Percentiles rank a stretch among this genome's conserved stretches.
Evolutionary conservation across 2,329 filamentous ascomycete genomes (phyloP).

Genomic region (Mycosphaerella sp.): DNA sequence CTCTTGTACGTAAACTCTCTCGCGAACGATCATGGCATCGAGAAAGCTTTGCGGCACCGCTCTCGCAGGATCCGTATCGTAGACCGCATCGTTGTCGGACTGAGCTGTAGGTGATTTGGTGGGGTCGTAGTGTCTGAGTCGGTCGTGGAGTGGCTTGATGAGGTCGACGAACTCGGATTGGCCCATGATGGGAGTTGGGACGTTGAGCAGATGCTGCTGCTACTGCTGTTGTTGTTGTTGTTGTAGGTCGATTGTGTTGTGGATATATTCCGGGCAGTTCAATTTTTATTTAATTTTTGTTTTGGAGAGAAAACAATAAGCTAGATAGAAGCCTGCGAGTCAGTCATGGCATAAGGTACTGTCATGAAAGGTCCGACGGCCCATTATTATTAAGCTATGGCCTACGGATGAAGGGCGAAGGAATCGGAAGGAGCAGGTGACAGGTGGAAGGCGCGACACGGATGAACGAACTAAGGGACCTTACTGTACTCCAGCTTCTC

Average conservation of each 20-base stretch:
- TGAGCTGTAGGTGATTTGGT: constrained; percentile 26
- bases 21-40: constrained; percentile 53
- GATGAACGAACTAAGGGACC: no score
- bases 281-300: no score
- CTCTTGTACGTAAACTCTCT: constrained; percentile 53
- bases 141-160: constrained; percentile 27
- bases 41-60: constrained; percentile 42
- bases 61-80: constrained; percentile 25
- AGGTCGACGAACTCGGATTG: constrained; percentile 34
- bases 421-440: not conserved
- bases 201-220: not conserved
- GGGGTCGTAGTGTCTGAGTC: constrained; percentile 30
- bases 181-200: not conserved
- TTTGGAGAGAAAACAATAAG: not conserved
- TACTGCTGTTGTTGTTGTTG: not conserved
- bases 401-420: not conserved
- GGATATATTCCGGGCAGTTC: no score
- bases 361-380: constrained; percentile 2
- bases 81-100: constrained; percentile 26
- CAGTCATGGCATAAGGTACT: constrained; percentile 6
- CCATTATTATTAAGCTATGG: not conserved
- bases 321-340: not conserved
- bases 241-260: no score
- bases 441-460: not conserved
- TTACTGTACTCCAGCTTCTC: no score